A percentile compares a stretch with the other conserved stretches of the same genome.
These are phyloP conservation scores for Phytophthora uliginosa DNA, from an alignment of 352 stramenopile genomes.

Conservation along the genomic window DNA sequence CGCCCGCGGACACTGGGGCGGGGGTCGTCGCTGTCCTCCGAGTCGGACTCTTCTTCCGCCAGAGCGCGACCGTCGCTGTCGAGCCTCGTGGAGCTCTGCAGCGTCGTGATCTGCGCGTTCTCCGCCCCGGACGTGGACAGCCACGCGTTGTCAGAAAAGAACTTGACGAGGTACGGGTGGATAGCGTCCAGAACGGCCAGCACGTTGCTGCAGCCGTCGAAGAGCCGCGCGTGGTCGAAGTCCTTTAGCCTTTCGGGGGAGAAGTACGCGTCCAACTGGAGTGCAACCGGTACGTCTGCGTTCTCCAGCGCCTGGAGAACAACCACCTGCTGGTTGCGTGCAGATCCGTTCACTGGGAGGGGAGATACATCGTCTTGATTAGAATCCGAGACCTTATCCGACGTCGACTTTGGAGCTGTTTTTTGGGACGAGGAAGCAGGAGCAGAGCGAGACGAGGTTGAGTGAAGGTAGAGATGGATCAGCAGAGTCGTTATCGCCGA, in stretches of 20 bases:
- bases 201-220: conserved; percentile 66
- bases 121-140: conserved; percentile 34
- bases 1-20: conserved; percentile 24
- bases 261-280: conserved; percentile 69
- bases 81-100: conserved; percentile 46
- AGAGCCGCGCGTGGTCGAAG: conserved; percentile 68
- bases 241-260: conserved; percentile 40
- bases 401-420: conserved; percentile 1
- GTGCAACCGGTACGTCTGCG: conserved; percentile 40
- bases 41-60: conserved; percentile 47
- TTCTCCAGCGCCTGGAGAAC: conserved; percentile 38
- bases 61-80: conserved; percentile 41
- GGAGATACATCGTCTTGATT: conserved; percentile 4
- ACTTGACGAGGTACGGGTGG: conserved; percentile 61
- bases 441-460: neutral
- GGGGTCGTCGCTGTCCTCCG: conserved; percentile 43
- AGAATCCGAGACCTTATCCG: neutral
- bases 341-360: neutral
- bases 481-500: conserved; percentile 52
- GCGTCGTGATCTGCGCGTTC: conserved; percentile 49
- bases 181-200: conserved; percentile 73
- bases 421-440: neutral
- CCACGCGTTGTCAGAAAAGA: conserved; percentile 56
- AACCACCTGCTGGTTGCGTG: conserved; percentile 9
- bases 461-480: conserved; percentile 50